These are phyloP conservation scores for Ceratocystis cubensis DNA, from an alignment of 2,329 filamentous ascomycete genomes.

Conservation along the genomic window DNA sequence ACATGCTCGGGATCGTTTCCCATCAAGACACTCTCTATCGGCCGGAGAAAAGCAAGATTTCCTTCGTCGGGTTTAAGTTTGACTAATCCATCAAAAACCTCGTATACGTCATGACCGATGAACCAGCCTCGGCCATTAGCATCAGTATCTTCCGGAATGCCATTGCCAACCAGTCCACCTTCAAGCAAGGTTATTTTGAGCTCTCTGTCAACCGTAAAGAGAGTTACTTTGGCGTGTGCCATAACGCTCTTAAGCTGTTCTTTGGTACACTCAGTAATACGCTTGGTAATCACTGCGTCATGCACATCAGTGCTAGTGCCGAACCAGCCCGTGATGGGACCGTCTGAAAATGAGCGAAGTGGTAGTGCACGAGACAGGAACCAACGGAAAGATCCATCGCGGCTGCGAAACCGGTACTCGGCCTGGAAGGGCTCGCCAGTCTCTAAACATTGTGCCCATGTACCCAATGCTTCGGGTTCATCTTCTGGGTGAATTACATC, in stretches of 20 bases:
- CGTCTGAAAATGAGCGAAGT: constrained; percentile 50
- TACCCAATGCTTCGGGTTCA: constrained; percentile 38
- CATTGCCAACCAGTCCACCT: constrained; percentile 49
- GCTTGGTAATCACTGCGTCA: constrained; percentile 52
- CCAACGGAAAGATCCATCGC: constrained; percentile 63
- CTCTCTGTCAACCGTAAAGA: constrained; percentile 58
- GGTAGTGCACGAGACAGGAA: constrained; percentile 63
- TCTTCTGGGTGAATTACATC: constrained; percentile 60
- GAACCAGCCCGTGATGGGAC: constrained; percentile 65
- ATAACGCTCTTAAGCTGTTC: constrained; percentile 62
- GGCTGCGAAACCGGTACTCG: constrained; percentile 57
- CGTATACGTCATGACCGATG: constrained; percentile 51
- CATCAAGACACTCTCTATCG: constrained; percentile 55
- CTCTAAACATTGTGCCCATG: constrained; percentile 49
- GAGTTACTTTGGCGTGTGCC: constrained; percentile 59
- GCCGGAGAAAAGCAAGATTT: constrained; percentile 39
- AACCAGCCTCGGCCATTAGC: constrained; percentile 35
- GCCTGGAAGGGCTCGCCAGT: constrained; percentile 58
- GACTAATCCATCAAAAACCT: constrained; percentile 45
- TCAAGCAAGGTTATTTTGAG: constrained; percentile 56
- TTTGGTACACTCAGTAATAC: constrained; percentile 53
- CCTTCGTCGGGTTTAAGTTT: constrained; percentile 30
- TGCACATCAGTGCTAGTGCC: constrained; percentile 70
- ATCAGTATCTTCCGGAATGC: constrained; percentile 27
- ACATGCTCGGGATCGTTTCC: constrained; percentile 46